A percentile compares a stretch with the other conserved stretches of the same genome.
Evolutionary conservation across 305 asterid genomes (phyloP).

Genomic region (Rubia occidens): DNA sequence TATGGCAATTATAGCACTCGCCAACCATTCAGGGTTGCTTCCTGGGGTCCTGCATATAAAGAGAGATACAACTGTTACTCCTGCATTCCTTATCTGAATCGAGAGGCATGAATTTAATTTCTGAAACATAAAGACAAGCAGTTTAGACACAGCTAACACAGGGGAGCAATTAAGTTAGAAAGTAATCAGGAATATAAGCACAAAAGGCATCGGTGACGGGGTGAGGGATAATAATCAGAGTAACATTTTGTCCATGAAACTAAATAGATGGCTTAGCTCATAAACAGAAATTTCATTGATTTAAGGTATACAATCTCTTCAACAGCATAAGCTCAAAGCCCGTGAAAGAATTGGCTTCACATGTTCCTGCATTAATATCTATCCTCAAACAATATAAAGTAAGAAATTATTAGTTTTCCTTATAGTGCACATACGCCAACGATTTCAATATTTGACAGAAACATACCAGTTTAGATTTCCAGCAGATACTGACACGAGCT

Average conservation of each 20-base stretch:
- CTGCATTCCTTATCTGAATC: conserved; percentile 4
- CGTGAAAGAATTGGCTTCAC: not conserved
- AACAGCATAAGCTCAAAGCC: conserved; percentile 1
- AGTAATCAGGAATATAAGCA: not conserved
- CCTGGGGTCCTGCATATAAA: conserved; percentile 73
- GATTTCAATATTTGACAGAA: no score
- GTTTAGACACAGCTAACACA: not conserved
- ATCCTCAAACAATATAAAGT: not conserved
- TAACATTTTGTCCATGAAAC: not conserved
- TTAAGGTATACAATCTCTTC: not conserved
- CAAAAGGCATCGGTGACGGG: not conserved
- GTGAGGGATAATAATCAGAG: not conserved
- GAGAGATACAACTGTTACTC: conserved; percentile 17
- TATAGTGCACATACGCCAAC: no score
- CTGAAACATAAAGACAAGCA: not conserved
- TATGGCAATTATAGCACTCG: conserved; percentile 44
- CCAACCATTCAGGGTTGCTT: conserved; percentile 66
- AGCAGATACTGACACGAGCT: not conserved
- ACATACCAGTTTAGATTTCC: no score
- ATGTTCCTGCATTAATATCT: not conserved
- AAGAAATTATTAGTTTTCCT: conserved; percentile 1
- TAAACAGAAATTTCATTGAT: not conserved
- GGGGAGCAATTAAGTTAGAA: not conserved
- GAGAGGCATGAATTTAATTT: not conserved
- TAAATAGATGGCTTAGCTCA: not conserved